phyloP scores from a whole-genome alignment of 768 basidiomycete species.

The Grammothele lineata region DNA sequence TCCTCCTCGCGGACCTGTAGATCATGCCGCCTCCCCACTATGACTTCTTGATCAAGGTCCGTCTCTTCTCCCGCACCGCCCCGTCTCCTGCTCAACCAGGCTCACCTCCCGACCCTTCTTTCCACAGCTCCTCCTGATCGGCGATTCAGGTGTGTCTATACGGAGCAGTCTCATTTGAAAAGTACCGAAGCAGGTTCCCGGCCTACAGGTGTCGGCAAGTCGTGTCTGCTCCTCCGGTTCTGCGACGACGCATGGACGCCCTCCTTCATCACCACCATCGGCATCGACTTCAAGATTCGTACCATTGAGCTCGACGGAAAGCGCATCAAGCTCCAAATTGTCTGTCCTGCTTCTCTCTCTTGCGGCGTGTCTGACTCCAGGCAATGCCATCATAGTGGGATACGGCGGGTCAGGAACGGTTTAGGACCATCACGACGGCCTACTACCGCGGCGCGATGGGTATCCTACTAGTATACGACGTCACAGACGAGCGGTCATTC shows the following conservation, averaged over 20 bases:
- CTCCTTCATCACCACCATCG: conserved; percentile 98
- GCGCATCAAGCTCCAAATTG: conserved; percentile 98
- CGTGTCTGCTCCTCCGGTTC: conserved; percentile 92
- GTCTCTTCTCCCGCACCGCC: conserved; percentile 7
- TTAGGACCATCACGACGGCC: conserved; percentile 96
- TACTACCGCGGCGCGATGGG: conserved; percentile 99
- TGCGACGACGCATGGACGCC: conserved; percentile 99
- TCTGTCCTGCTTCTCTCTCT: too few species aligned
- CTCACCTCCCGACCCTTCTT: too few species aligned
- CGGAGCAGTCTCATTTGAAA: background rate
- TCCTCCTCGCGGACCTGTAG: conserved; percentile 2
- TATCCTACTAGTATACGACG: conserved; percentile 97
- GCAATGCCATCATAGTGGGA: conserved; percentile 89
- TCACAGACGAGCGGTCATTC: conserved; percentile 92
- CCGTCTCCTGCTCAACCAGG: too few species aligned
- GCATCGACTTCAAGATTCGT: conserved; percentile 99
- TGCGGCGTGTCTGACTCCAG: background rate
- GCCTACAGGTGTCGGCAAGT: conserved; percentile 85
- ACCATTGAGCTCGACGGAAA: conserved; percentile 98
- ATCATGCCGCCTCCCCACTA: conserved; percentile 90
- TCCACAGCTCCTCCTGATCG: conserved; percentile 84
- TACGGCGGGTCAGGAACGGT: conserved; percentile 97
- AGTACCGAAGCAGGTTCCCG: background rate
- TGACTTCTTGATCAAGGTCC: conserved; percentile 93
- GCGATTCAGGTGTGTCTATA: conserved; percentile 72